Base-by-base conservation (phyloP, 1,139 yeast species). In the Debaryomyces sp. region DNA sequence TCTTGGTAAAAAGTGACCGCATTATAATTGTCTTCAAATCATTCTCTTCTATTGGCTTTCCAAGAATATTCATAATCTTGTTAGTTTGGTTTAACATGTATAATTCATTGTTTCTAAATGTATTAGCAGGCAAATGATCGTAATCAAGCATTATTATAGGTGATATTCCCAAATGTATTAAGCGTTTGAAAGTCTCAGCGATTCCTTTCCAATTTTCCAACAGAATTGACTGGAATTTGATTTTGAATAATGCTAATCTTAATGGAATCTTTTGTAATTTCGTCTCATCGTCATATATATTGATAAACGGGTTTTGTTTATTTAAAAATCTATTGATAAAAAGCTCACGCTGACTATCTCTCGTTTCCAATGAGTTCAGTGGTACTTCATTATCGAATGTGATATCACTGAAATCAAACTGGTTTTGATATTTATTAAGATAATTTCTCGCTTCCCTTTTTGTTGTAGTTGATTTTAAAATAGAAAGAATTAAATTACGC, bases 361-460 rank as follows among this genome's bases (percentile, higher is more conserved):
- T 58, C 30, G 54, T 56, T 4, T 57, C 48, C 27, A 62, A 50
- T 15, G 55, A 35, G 9, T 51, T 42, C 5, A 52, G 48, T 10
- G 54, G 59, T 39, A 47, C 52, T 23, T 46, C 45, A 5, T 46
- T 37, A 15, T 49, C 52, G 12, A 42, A 49, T 34, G 55, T 56
- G 9, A 51, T 39, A 15, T 58, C 54, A 26, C 57, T 57, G 48
- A 66, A 65, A 47, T 69, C 70, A 54, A 71, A 70, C 53, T 70
- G 78, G 58, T 73, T 67, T 62, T 75, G 70, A 57, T 87, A 87
- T 63, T 84, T 86, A 36, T 77, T 68, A 44, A 87, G 64, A 59
- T 87, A 87, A 50, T 82, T 83, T 53, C 76, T 74, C 3, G 90
- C 89, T 61, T 87, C 95, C 54, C 95, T 66, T 61, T 85, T 86